Base-by-base conservation (phyloP, 768 basidiomycete species). In the Termitomyces sp. region DNA sequence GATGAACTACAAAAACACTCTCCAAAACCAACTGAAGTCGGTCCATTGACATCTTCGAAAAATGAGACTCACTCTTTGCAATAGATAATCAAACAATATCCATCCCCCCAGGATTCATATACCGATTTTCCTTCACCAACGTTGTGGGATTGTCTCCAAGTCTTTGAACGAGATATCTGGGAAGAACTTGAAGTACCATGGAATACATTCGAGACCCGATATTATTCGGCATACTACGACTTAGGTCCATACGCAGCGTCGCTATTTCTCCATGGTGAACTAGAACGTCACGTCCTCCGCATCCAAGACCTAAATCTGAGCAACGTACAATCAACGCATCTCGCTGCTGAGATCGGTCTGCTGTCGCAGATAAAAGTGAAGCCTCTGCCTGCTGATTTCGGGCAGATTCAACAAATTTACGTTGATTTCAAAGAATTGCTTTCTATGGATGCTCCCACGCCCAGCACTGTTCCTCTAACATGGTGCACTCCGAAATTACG, bases 401-500 rank as follows among this genome's bases (percentile, higher is more conserved):
- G 59, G 35, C 64, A 71, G 20, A 66, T 78, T 18, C 63, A 66
- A 9, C 72, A 77, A 14, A 71, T 80, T 36, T 65, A 87, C 16
- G 66, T 72, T 20, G 82, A 82, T 33, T 77, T 84, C 60, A 71
- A 79, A 44, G 68, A 70, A 32, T 79, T 83, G 56, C 79, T 89
- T 57, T 70, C 70, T 35, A 72, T 78, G n/a, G 58, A 68, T 30
- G 18, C 38, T 53, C 38, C 16, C 28, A n/a, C n/a, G 18, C 64
- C 67, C 13, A 70, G 67, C 12, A 55, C 66, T n/a, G 66, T 77
- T 10, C 77, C 80, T 23, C 67, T 77, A n/a, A 72, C 77, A 26
- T 90, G 89, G 85, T 86, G 85, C 64, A 83, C 88, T 8, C 89
- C 88, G 3, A 93, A 95, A 70, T 71, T 95, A 48, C 75, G 75